Conservation (phyloP, 1,284 basidiomycete species). For the Ceratobasidium sp. region DNA sequence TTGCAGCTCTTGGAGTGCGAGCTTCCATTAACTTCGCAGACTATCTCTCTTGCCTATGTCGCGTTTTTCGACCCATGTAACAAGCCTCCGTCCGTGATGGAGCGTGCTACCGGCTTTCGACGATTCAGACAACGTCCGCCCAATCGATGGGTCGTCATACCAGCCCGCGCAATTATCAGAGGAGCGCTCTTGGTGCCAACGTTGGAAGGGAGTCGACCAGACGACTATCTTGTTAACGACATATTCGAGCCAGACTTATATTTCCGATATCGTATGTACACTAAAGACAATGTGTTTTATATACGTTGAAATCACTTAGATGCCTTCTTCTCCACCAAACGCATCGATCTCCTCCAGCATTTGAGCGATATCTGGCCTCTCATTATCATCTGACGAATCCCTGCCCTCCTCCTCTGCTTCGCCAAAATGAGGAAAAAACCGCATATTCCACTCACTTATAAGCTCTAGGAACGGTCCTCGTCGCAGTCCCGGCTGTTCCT, state of each 20-base stretch:
- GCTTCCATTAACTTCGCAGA: not conserved
- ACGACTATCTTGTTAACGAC: not conserved
- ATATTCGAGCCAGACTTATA: not conserved
- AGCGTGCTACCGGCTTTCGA: not conserved
- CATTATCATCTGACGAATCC: not conserved
- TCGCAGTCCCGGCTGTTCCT: not conserved
- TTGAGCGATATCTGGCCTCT: no score
- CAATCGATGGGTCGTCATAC: not conserved
- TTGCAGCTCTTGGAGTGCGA: not conserved
- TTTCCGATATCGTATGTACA: not conserved
- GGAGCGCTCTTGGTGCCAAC: not conserved
- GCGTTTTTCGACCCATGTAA: not conserved
- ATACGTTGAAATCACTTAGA: not conserved
- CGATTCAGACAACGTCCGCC: not conserved
- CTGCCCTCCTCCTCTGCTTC: not conserved
- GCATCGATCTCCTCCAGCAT: not conserved
- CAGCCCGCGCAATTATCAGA: not conserved
- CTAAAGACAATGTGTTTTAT: not conserved
- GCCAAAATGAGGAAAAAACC: not conserved
- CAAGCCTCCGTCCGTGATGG: not conserved
- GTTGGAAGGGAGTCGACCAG: not conserved
- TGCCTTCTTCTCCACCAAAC: not conserved
- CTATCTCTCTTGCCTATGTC: not conserved
- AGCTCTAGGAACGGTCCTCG: not conserved
- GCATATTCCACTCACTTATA: not conserved